phyloP scores from a whole-genome alignment of 2,329 filamentous ascomycete genomes.

The Penicillium aurantiogriseum region DNA sequence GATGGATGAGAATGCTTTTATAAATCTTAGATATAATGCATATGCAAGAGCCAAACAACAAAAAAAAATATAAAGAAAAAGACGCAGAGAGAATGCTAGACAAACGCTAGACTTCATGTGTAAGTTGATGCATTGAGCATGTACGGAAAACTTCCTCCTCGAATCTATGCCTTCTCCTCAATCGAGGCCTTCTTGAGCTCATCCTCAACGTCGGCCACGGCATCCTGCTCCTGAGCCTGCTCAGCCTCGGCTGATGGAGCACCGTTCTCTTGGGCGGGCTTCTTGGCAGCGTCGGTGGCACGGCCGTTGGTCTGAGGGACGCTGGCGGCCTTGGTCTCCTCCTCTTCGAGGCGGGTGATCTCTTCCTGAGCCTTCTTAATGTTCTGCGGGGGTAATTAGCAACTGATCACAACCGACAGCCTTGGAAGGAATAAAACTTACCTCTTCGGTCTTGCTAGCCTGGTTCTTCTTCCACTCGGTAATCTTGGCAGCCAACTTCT shows the following conservation, averaged over 20 bases:
- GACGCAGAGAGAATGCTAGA: conserved; percentile 25
- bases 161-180: conserved; percentile 51
- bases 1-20: conserved; percentile 8
- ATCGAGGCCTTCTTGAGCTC: conserved; percentile 61
- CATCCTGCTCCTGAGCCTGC: conserved; percentile 57
- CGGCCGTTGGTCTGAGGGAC: conserved; percentile 41
- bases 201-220: conserved; percentile 57
- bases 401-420: background rate
- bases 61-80: conserved; percentile 10
- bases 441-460: conserved; percentile 82
- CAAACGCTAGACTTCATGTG: conserved; percentile 24
- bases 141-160: conserved; percentile 6
- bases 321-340: conserved; percentile 61
- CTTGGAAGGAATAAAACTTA: conserved; percentile 50
- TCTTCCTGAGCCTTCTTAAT: conserved; percentile 95
- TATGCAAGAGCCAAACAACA: conserved; percentile 9
- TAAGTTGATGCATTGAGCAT: conserved; percentile 15
- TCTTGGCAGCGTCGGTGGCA: conserved; percentile 53
- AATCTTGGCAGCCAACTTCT: conserved; percentile 92
- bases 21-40: conserved; percentile 23
- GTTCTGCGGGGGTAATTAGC: conserved; percentile 63
- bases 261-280: conserved; percentile 55
- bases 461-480: conserved; percentile 90
- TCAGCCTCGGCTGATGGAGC: conserved; percentile 54
- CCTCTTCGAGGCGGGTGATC: conserved; percentile 77